Percentiles rank a stretch among this genome's conserved stretches.
Conservation (phyloP, 1,139 yeast species). For the Candida dubliniensis region DNA sequence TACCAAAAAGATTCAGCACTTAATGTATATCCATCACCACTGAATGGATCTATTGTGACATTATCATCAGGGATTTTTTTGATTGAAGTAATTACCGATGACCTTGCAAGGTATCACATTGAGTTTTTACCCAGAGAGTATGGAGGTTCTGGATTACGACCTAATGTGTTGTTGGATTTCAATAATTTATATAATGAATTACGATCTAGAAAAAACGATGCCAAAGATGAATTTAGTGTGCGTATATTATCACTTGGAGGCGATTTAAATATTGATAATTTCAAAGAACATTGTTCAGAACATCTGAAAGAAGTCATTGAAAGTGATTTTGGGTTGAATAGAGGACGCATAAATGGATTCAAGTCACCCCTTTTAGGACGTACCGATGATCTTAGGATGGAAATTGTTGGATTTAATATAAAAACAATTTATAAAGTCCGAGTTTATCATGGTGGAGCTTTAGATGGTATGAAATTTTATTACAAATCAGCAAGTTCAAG, state of each 20-base stretch:
- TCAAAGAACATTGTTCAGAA: constrained; percentile 23
- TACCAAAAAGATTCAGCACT: constrained; percentile 26
- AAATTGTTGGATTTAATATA: constrained; percentile 32
- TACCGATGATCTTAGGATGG: constrained; percentile 19
- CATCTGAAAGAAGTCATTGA: constrained; percentile 20
- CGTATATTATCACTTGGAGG: constrained; percentile 50
- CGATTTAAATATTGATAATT: constrained; percentile 33
- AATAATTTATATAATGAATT: constrained; percentile 37
- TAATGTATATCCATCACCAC: constrained; percentile 24
- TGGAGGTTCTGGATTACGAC: constrained; percentile 62
- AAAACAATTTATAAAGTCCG: constrained; percentile 46
- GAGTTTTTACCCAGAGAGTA: constrained; percentile 58
- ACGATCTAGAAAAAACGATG: constrained; percentile 29
- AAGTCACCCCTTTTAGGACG: constrained; percentile 49
- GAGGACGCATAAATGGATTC: constrained; percentile 41
- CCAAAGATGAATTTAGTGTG: constrained; percentile 43
- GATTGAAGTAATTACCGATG: constrained; percentile 64
- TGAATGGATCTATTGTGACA: constrained; percentile 47
- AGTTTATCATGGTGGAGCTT: constrained; percentile 68
- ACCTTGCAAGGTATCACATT: constrained; percentile 60
- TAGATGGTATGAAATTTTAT: constrained; percentile 65
- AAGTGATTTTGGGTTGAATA: constrained; percentile 45
- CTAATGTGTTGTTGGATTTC: constrained; percentile 52
- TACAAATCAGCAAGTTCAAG: constrained; percentile 9
- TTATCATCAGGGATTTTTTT: constrained; percentile 69